phyloP scores from a whole-genome alignment of 768 basidiomycete genomes.

The Ramaria rubella region DNA sequence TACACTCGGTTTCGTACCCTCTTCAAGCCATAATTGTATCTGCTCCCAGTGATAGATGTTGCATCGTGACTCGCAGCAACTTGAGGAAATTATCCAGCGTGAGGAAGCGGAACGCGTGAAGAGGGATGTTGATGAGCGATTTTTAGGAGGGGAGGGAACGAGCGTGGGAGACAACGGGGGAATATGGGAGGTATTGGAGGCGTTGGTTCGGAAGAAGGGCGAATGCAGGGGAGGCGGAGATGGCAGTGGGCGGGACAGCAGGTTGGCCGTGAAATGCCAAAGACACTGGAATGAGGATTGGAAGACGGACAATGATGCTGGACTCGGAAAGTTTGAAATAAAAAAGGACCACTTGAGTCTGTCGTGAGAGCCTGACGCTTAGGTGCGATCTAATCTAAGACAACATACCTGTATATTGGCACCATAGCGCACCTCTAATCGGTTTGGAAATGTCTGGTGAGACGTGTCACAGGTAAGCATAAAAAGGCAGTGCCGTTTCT shows the following conservation, averaged over 20 bases:
- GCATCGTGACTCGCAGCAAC: too few relatives aligned
- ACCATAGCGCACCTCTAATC: too few relatives aligned
- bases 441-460: too few relatives aligned
- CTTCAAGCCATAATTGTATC: too few relatives aligned
- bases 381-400: too few relatives aligned
- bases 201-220: slow-evolving; percentile 22
- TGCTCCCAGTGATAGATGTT: too few relatives aligned
- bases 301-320: neutral
- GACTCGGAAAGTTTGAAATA: neutral
- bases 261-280: neutral
- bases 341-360: neutral
- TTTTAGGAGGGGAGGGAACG: slow-evolving; percentile 48
- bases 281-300: neutral
- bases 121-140: slow-evolving; percentile 51
- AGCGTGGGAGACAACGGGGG: slow-evolving; percentile 39
- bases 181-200: slow-evolving; percentile 49
- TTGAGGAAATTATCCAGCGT: too few relatives aligned
- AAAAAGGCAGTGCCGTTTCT: too few relatives aligned
- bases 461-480: too few relatives aligned
- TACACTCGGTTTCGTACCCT: too few relatives aligned
- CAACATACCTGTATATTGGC: too few relatives aligned
- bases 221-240: slow-evolving; percentile 1
- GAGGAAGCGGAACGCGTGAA: slow-evolving; percentile 60
- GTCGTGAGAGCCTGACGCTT: too few relatives aligned
- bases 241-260: neutral